Base-by-base conservation (phyloP, 1,139 yeast species). In the Pichia sp. region DNA sequence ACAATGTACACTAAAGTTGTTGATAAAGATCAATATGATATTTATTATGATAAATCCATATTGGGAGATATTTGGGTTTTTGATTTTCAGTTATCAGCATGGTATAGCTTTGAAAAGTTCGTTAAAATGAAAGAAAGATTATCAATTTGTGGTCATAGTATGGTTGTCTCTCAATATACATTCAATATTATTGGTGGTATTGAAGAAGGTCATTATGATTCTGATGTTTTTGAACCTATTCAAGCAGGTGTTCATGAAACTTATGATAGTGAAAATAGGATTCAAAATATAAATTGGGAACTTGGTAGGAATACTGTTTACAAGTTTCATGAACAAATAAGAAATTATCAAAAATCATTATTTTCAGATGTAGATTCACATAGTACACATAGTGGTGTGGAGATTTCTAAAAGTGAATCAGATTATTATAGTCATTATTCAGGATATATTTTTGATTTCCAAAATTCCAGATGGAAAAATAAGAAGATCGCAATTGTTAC, bases 1-100 rank as follows among this genome's bases (percentile, higher is more conserved):
- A 46, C 43, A 2, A 41, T 52, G 23, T 49, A 50, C 35, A 45
- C 55, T 4, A 54, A 52, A 37, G 50, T 53, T 4, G 24, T 40
- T 5, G 45, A 50, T 30, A 42, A 43, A 34, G 50, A 50, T 2
- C 32, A 37, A 6, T 46, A 38, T 19, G 41, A 34, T 28, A 21
- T 32, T 6, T 53, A 43, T 36, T 46, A 63, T 40, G 58, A 60
- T n/a, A 45, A 40, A 13, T 52, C 57, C 14, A 62, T 71, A 7
- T 55, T 60, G 30, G 72, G 74, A 19, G 77, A 72, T 50, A 50
- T 65, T 50, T 73, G 78, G 78, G 59, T 64, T 57, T 72, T 69
- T 48, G 67, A 68, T 46, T 49, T 72, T 25, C 63, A 60, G 25
- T 50, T 58, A 1, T 72, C 68, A 42, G 48, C 51, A 2, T 73